These are phyloP conservation scores for Leccinellum luteum DNA, from an alignment of 768 basidiomycete genomes.

Conservation along the genomic window DNA sequence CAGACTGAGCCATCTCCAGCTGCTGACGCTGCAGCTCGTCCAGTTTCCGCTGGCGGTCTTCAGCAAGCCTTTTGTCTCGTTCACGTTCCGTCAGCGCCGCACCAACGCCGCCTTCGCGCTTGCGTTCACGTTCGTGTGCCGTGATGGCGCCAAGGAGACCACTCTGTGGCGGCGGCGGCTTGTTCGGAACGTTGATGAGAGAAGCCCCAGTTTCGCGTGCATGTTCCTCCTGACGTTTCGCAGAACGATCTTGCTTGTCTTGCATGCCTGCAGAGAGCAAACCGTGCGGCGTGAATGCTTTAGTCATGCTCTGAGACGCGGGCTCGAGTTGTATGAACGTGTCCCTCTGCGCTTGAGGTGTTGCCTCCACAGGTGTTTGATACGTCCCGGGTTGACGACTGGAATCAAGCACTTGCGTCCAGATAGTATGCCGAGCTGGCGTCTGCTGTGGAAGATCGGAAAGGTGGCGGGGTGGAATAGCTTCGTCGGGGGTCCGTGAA, in stretches of 20 bases:
- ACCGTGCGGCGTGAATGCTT: constrained; percentile 93
- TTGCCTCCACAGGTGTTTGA: constrained; percentile 32
- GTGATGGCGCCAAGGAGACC: constrained; percentile 96
- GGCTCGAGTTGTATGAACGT: constrained; percentile 78
- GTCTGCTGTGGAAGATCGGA: constrained; percentile 48
- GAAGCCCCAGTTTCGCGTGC: constrained; percentile 91
- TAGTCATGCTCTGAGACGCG: constrained; percentile 73
- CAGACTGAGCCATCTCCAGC: constrained; percentile 85
- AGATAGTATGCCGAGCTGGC: constrained; percentile 66
- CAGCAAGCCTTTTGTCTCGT: constrained; percentile 86
- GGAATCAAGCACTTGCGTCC: constrained; percentile 87
- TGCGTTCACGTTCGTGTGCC: constrained; percentile 90
- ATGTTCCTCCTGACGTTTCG: constrained; percentile 90
- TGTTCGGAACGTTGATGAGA: constrained; percentile 92
- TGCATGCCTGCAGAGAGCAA: constrained; percentile 92
- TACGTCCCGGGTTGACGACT: constrained; percentile 47
- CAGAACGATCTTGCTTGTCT: constrained; percentile 93
- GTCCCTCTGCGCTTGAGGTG: constrained; percentile 36
- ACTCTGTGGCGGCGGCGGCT: constrained; percentile 92
- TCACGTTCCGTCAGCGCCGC: constrained; percentile 94
- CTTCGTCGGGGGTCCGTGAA: constrained; percentile 57
- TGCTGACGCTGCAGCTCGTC: constrained; percentile 90
- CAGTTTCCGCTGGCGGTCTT: constrained; percentile 89
- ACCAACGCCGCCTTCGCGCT: constrained; percentile 93
- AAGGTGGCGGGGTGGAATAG: constrained; percentile 52